Evolutionary conservation across 352 stramenopile genomes (phyloP).

Genomic region (Phytophthora citrophthora): DNA sequence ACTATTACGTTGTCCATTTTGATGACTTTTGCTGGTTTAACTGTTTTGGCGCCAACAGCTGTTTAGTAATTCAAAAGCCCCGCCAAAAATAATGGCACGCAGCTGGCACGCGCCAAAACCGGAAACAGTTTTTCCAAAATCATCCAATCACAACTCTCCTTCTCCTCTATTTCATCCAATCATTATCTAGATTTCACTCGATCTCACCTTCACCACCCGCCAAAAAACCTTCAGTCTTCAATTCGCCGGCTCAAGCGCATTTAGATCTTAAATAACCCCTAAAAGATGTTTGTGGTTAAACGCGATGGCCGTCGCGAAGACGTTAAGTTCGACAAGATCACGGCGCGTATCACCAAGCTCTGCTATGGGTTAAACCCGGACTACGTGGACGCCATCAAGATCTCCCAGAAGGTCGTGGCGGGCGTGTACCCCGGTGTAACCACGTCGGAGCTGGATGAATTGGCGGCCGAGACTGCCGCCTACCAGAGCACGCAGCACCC

Average conservation of each 20-base stretch:
- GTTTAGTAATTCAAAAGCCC: conserved; percentile 6
- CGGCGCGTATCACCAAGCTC: conserved; percentile 97
- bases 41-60: conserved; percentile 20
- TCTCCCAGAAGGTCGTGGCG: conserved; percentile 99
- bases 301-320: conserved; percentile 92
- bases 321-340: conserved; percentile 99
- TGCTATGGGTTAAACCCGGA: conserved; percentile 98
- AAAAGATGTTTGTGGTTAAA: conserved; percentile 95
- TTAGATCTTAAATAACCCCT: background rate
- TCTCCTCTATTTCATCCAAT: conserved; percentile 21
- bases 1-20: background rate
- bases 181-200: background rate
- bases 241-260: conserved; percentile 19
- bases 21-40: conserved; percentile 6
- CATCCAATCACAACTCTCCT: conserved; percentile 7
- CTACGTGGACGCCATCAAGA: conserved; percentile 96
- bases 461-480: conserved; percentile 97
- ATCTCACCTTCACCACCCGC: conserved; percentile 15
- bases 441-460: conserved; percentile 98
- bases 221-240: conserved; percentile 22
- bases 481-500: conserved; percentile 98
- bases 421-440: conserved; percentile 98
- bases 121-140: background rate
- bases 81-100: conserved; percentile 22
- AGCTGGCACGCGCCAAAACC: conserved; percentile 13